Conservation (phyloP, 2,329 filamentous ascomycete species). For the Tolypocladium ophioglossoides region DNA sequence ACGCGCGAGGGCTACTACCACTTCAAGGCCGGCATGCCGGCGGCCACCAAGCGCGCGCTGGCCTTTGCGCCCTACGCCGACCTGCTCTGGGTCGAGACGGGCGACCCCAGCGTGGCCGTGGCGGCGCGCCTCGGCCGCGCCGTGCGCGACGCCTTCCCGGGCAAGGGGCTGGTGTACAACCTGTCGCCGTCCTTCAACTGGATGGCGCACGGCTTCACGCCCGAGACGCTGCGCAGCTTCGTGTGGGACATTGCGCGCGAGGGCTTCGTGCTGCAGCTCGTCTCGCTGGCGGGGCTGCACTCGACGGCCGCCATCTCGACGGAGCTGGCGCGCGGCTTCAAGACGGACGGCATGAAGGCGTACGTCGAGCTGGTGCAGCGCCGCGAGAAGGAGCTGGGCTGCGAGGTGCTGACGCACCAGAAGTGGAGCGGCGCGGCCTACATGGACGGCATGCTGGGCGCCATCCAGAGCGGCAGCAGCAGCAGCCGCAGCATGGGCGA, state of each 20-base stretch:
- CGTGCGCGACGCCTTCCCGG: constrained; percentile 59
- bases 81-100: constrained; percentile 94
- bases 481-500: constrained; percentile 90
- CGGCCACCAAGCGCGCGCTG: constrained; percentile 86
- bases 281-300: constrained; percentile 56
- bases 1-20: constrained; percentile 94
- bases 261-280: constrained; percentile 62
- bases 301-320: constrained; percentile 53
- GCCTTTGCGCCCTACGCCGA: constrained; percentile 89
- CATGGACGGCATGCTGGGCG: constrained; percentile 81
- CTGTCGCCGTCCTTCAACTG: constrained; percentile 96
- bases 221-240: constrained; percentile 75
- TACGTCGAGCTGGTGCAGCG: constrained; percentile 92
- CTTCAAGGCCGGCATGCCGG: constrained; percentile 71
- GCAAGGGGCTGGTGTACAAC: constrained; percentile 93
- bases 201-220: constrained; percentile 88
- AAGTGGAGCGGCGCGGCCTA: constrained; percentile 65
- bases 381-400: constrained; percentile 80
- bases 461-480: constrained; percentile 84
- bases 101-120: constrained; percentile 72
- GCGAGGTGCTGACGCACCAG: constrained; percentile 91
- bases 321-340: constrained; percentile 74
- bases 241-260: constrained; percentile 94
- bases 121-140: constrained; percentile 64
- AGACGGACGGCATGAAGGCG: constrained; percentile 87